These are phyloP conservation scores for Quercus engelmannii DNA, from an alignment of 306 rosid genomes.

Conservation along the genomic window DNA sequence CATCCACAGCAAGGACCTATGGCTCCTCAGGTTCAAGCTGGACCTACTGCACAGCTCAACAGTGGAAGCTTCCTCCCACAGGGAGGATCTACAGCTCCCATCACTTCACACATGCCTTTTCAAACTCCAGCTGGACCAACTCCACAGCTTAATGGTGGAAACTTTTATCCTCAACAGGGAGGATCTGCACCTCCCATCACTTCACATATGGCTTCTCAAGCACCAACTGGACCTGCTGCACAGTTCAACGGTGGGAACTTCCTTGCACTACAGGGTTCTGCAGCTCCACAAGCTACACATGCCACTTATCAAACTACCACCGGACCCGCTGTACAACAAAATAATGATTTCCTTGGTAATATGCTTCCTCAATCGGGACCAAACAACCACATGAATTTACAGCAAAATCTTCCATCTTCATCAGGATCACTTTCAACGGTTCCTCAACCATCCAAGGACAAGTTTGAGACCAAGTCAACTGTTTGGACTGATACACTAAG, in stretches of 20 bases:
- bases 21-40: slow-evolving; percentile 53
- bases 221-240: slow-evolving; percentile 37
- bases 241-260: slow-evolving; percentile 50
- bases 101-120: slow-evolving; percentile 45
- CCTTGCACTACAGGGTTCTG: slow-evolving; percentile 24
- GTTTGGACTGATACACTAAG: slow-evolving; percentile 96
- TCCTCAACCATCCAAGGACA: slow-evolving; percentile 69
- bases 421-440: slow-evolving; percentile 43
- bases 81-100: slow-evolving; percentile 42
- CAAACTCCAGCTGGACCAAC: slow-evolving; percentile 51
- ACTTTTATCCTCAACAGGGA: slow-evolving; percentile 54
- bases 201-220: slow-evolving; percentile 31
- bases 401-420: slow-evolving; percentile 39
- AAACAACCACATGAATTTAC: slow-evolving; percentile 43
- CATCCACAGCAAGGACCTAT: slow-evolving; percentile 45
- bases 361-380: slow-evolving; percentile 39
- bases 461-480: slow-evolving; percentile 90
- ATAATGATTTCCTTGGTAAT: slow-evolving; percentile 37
- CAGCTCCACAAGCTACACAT: slow-evolving; percentile 25
- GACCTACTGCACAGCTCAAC: slow-evolving; percentile 48
- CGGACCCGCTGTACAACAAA: slow-evolving; percentile 29
- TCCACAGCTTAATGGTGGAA: slow-evolving; percentile 36
- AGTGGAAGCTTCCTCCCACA: slow-evolving; percentile 47
- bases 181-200: slow-evolving; percentile 27
- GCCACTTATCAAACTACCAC: slow-evolving; percentile 41